phyloP scores from a whole-genome alignment of 352 stramenopile species.

The Pythium sp. region DNA sequence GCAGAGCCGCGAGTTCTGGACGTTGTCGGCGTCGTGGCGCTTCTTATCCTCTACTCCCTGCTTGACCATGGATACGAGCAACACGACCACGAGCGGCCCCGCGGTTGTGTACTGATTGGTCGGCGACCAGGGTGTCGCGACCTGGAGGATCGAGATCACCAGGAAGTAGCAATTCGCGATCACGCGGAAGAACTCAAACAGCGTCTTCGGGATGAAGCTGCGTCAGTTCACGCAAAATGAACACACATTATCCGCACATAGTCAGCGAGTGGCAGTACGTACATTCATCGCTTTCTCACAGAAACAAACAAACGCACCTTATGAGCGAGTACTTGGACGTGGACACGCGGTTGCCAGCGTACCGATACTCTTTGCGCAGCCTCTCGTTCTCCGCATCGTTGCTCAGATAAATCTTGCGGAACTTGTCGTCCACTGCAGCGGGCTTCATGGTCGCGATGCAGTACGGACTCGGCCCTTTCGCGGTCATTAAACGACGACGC shows the following conservation, averaged over 20 bases:
- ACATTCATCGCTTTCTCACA: neutral
- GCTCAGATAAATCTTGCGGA: constrained; percentile 55
- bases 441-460: constrained; percentile 7
- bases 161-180: constrained; percentile 96
- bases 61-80: constrained; percentile 80
- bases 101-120: constrained; percentile 81
- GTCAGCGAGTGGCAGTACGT: neutral
- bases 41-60: constrained; percentile 78
- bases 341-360: constrained; percentile 71
- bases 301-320: constrained; percentile 24
- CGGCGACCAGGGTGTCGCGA: constrained; percentile 60
- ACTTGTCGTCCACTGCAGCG: constrained; percentile 21
- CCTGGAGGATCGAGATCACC: constrained; percentile 91
- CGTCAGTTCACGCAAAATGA: neutral
- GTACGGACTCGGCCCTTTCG: constrained; percentile 3
- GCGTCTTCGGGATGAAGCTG: constrained; percentile 93
- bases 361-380: constrained; percentile 36
- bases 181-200: constrained; percentile 93
- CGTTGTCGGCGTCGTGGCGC: constrained; percentile 61
- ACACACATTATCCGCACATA: neutral
- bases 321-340: constrained; percentile 94
- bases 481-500: constrained; percentile 7
- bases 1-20: constrained; percentile 61
- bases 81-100: constrained; percentile 62
- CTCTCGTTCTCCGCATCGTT: constrained; percentile 62